Conservation (phyloP, 257 asterid species). For the Apocynum venetum region DNA sequence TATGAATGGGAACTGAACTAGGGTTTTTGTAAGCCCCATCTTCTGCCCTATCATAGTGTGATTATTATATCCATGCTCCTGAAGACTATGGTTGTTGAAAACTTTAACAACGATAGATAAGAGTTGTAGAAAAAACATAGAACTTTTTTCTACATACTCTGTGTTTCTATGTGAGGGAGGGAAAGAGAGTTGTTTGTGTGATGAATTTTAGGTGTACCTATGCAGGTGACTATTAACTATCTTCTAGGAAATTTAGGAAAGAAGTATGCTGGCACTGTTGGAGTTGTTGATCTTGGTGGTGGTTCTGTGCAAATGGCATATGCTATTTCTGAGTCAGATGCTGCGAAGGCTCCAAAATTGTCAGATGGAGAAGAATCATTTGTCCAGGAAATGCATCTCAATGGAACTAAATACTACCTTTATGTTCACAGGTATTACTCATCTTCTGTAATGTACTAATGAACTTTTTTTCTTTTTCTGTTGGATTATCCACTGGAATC, state of each 20-base stretch:
- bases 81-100: not conserved
- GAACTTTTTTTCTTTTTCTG: not conserved
- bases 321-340: slow-evolving; percentile 44
- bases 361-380: slow-evolving; percentile 35
- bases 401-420: slow-evolving; percentile 41
- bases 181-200: not conserved
- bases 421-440: slow-evolving; percentile 42
- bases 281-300: slow-evolving; percentile 72
- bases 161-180: not conserved
- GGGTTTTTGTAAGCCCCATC: not conserved
- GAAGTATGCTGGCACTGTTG: slow-evolving; percentile 46
- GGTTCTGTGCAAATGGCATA: slow-evolving; percentile 56
- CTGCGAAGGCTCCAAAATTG: slow-evolving; percentile 38
- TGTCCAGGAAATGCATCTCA: slow-evolving; percentile 40
- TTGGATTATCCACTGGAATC: not conserved
- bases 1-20: not conserved
- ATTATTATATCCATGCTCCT: not conserved
- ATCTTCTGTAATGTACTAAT: slow-evolving; percentile 4
- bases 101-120: not conserved
- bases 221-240: slow-evolving; percentile 66
- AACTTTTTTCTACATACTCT: not conserved
- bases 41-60: not conserved
- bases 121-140: not conserved
- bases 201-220: not conserved
- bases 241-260: slow-evolving; percentile 53